Percentiles rank a stretch among this genome's conserved stretches.
phyloP scores from a whole-genome alignment of 1,139 yeast genomes.

The Yamadazyma sp. region DNA sequence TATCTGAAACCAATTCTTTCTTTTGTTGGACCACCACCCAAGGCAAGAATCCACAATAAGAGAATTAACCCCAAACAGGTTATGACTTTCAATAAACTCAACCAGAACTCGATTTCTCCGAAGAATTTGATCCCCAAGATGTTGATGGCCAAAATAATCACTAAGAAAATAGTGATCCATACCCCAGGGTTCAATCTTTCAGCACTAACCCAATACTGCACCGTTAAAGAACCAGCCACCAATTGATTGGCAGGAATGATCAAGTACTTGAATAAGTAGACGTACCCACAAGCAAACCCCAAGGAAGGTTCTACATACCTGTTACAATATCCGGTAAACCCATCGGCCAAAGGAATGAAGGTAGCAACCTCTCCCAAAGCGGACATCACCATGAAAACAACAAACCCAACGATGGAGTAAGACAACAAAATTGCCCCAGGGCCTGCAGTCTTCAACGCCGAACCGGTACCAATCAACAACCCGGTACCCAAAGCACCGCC shows the following conservation, averaged over 20 bases:
- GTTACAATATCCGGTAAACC: conserved; percentile 69
- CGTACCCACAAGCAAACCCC: conserved; percentile 75
- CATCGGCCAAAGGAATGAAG: conserved; percentile 65
- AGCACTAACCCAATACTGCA: conserved; percentile 59
- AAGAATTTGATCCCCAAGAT: conserved; percentile 61
- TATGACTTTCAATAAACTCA: conserved; percentile 56
- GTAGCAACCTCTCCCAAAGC: conserved; percentile 79
- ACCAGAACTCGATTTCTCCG: conserved; percentile 73
- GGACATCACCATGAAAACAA: conserved; percentile 69
- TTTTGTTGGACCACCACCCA: conserved; percentile 61
- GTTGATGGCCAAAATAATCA: conserved; percentile 50
- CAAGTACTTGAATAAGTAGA: conserved; percentile 57
- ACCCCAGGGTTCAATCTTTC: conserved; percentile 55
- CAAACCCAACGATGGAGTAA: conserved; percentile 59
- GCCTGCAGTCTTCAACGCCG: conserved; percentile 63
- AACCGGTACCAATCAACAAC: conserved; percentile 67
- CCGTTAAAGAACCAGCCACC: conserved; percentile 60
- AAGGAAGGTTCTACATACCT: conserved; percentile 69
- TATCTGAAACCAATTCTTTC: conserved; percentile 66
- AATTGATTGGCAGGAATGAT: conserved; percentile 65
- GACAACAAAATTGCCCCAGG: conserved; percentile 68
- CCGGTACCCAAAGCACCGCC: conserved; percentile 55
- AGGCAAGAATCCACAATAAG: conserved; percentile 47
- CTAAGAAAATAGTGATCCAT: conserved; percentile 56
- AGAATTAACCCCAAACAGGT: conserved; percentile 57